A percentile compares a stretch with the other conserved stretches of the same genome.
phyloP scores from a whole-genome alignment of 768 basidiomycete species.

The Piloderma croceum region DNA sequence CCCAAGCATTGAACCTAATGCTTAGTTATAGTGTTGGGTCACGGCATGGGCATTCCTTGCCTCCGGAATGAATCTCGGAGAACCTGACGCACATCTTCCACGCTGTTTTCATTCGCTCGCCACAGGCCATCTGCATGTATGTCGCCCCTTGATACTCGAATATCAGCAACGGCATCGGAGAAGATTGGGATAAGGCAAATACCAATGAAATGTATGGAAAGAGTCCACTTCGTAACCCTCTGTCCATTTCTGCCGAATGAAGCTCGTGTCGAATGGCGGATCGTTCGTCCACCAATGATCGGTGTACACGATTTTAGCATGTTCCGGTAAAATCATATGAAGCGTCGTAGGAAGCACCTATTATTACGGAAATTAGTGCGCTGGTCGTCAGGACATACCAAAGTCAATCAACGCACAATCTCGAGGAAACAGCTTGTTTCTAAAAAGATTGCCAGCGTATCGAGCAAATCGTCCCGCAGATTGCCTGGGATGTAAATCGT shows the following conservation, averaged over 20 bases:
- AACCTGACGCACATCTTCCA: conserved; percentile 33
- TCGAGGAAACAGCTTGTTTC: conserved; percentile 46
- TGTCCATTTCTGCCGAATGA: conserved; percentile 41
- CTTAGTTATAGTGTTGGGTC: no score
- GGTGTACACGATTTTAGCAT: conserved; percentile 38
- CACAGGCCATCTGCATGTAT: conserved; percentile 28
- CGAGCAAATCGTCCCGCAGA: conserved; percentile 34
- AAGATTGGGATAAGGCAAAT: no score
- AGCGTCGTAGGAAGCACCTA: conserved; percentile 38
- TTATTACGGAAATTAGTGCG: no score
- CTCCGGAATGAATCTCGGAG: conserved; percentile 33
- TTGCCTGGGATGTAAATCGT: conserved; percentile 44
- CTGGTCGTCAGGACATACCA: no score
- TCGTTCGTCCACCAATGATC: conserved; percentile 50
- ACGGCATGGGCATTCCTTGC: conserved; percentile 24
- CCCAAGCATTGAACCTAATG: no score
- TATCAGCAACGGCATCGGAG: no score
- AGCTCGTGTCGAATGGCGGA: conserved; percentile 41
- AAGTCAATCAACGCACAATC: no score
- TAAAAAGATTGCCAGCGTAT: conserved; percentile 37
- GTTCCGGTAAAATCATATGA: conserved; percentile 35
- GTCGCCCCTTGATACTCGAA: no score
- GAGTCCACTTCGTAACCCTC: conserved; percentile 45
- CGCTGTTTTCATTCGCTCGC: conserved; percentile 28
- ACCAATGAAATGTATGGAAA: conserved; percentile 49